These are phyloP conservation scores for Zymoseptoria pseudotritici DNA, from an alignment of 2,329 filamentous ascomycete species.

Conservation along the genomic window DNA sequence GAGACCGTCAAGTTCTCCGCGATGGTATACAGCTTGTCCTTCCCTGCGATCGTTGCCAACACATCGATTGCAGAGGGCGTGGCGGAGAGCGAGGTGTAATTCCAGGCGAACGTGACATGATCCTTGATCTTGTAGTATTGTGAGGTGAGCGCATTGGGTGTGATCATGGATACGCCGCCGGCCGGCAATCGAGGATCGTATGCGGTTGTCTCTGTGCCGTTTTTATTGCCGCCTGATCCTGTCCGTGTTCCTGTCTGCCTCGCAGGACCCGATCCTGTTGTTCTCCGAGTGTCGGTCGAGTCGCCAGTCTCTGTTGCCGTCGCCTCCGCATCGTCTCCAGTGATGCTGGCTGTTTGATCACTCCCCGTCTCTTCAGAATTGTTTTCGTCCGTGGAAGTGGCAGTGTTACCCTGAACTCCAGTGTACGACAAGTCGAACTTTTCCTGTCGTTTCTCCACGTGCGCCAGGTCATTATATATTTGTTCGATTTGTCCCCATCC, in stretches of 20 bases:
- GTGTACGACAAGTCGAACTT: slow-evolving; percentile 19
- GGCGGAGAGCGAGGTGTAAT: slow-evolving; percentile 57
- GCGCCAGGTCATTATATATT: slow-evolving; percentile 22
- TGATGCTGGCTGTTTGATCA: not conserved
- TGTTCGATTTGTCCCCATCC: slow-evolving; percentile 21
- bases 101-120: slow-evolving; percentile 58
- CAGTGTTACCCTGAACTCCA: slow-evolving; percentile 19
- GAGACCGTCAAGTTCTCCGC: slow-evolving; percentile 50
- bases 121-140: slow-evolving; percentile 60
- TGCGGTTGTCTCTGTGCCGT: slow-evolving; percentile 27
- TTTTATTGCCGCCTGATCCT: slow-evolving; percentile 13
- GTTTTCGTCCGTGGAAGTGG: slow-evolving; percentile 10
- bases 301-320: slow-evolving; percentile 13
- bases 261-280: slow-evolving; percentile 9
- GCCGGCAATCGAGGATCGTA: slow-evolving; percentile 49
- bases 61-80: slow-evolving; percentile 55
- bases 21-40: slow-evolving; percentile 55
- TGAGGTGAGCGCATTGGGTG: slow-evolving; percentile 43
- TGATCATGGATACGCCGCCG: slow-evolving; percentile 57
- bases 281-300: slow-evolving; percentile 8
- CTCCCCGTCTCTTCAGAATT: not conserved
- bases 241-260: slow-evolving; percentile 16
- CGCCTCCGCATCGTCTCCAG: slow-evolving; percentile 5
- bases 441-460: slow-evolving; percentile 22
- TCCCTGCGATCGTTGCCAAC: slow-evolving; percentile 53